These are phyloP conservation scores for Neocucurbitaria cava DNA, from an alignment of 2,329 filamentous ascomycete species.

Conservation along the genomic window DNA sequence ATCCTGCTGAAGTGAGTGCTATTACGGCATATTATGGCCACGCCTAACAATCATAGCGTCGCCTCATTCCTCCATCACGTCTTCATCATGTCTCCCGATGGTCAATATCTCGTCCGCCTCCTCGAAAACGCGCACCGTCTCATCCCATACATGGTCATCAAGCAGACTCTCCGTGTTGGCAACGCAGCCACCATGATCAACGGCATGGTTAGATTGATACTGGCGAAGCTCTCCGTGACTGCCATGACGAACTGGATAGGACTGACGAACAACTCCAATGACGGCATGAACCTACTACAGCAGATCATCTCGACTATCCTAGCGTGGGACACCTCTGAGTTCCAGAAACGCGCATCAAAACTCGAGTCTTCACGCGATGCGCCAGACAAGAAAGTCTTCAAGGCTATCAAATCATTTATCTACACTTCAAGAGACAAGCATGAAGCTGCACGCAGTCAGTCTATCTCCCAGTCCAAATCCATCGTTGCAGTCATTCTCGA, in stretches of 20 bases:
- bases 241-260: conserved; percentile 82
- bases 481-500: conserved; percentile 73
- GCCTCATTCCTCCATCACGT: conserved; percentile 78
- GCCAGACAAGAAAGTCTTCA: conserved; percentile 67
- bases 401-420: conserved; percentile 66
- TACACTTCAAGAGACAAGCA: conserved; percentile 62
- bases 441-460: conserved; percentile 64
- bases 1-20: conserved; percentile 71
- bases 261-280: conserved; percentile 71
- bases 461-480: conserved; percentile 62
- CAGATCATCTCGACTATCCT: conserved; percentile 76
- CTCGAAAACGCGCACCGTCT: conserved; percentile 73
- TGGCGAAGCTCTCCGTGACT: conserved; percentile 79
- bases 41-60: conserved; percentile 56
- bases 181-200: conserved; percentile 85
- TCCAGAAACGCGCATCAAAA: conserved; percentile 69
- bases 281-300: conserved; percentile 83
- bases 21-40: not conserved
- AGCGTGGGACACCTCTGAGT: conserved; percentile 74
- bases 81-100: conserved; percentile 75
- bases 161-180: conserved; percentile 75
- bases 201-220: conserved; percentile 73
- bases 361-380: conserved; percentile 68
- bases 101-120: conserved; percentile 74
- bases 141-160: conserved; percentile 73